Conservation (phyloP, 2,329 filamentous ascomycete genomes). For the Paraconiothyrium brasiliense region DNA sequence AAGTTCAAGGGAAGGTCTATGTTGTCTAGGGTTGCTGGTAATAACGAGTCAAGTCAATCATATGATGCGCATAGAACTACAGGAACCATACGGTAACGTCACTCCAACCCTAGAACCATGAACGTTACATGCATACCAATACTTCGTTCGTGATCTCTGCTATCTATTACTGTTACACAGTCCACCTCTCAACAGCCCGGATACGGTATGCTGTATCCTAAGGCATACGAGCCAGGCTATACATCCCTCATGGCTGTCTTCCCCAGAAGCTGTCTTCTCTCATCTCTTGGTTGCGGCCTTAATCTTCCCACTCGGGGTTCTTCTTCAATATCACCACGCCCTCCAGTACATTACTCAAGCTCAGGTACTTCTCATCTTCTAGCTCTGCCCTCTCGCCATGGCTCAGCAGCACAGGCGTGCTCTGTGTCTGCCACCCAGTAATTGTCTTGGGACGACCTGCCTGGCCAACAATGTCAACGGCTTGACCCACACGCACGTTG, state of each 20-base stretch:
- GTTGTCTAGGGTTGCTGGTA: no score
- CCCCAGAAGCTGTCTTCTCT: background rate
- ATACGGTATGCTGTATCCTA: background rate
- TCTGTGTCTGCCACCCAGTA: constrained; percentile 99
- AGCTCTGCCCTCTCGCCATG: constrained; percentile 95
- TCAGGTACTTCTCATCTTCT: constrained; percentile 97
- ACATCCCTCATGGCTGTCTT: background rate
- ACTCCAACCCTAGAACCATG: background rate
- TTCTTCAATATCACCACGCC: constrained; percentile 96
- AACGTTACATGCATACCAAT: constrained; percentile 21
- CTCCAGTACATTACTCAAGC: constrained; percentile 88
- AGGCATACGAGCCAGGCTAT: background rate
- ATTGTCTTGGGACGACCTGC: constrained; percentile 98
- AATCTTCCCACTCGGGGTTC: constrained; percentile 59
- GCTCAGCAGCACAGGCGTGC: constrained; percentile 94
- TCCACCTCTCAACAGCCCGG: constrained; percentile 5
- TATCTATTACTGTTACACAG: constrained; percentile 39
- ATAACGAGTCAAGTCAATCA: background rate
- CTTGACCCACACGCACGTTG: constrained; percentile 96
- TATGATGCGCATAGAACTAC: background rate
- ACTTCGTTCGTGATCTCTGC: constrained; percentile 36
- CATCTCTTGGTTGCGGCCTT: constrained; percentile 21
- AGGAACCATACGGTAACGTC: background rate
- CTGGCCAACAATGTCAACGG: constrained; percentile 97
- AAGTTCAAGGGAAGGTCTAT: no score